Evolutionary conservation across 169 alveolate genomes (phyloP).

Genomic region (Babesia divergens): DNA sequence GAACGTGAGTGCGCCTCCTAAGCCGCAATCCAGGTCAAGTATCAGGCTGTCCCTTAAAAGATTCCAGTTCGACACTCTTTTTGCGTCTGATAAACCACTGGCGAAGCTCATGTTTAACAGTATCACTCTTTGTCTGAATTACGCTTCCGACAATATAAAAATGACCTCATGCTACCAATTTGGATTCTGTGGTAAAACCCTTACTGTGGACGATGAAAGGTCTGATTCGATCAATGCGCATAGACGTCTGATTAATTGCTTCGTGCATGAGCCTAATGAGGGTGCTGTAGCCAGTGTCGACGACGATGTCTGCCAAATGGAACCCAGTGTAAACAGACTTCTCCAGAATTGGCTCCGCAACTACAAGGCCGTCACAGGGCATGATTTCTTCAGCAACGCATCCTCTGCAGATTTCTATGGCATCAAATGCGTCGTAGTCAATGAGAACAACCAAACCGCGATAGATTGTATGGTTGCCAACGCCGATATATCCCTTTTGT

Average conservation of each 20-base stretch:
- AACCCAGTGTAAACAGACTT: slow-evolving; percentile 32
- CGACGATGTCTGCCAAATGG: not conserved
- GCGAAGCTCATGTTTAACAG: slow-evolving; percentile 32
- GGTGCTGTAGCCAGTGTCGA: not conserved
- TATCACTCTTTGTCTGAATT: slow-evolving; percentile 56
- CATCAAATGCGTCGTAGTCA: slow-evolving; percentile 43
- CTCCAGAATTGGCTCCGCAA: slow-evolving; percentile 45
- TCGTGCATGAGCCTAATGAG: not conserved
- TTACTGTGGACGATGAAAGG: slow-evolving; percentile 48
- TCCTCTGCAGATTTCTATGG: slow-evolving; percentile 34
- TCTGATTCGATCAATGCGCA: slow-evolving; percentile 38
- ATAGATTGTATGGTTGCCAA: slow-evolving; percentile 59
- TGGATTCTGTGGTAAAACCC: slow-evolving; percentile 53
- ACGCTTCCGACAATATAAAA: slow-evolving; percentile 33
- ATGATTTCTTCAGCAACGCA: slow-evolving; percentile 36
- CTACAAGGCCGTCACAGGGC: slow-evolving; percentile 55
- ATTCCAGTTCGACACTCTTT: slow-evolving; percentile 25
- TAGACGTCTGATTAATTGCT: slow-evolving; percentile 37
- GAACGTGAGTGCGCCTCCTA: slow-evolving; percentile 11
- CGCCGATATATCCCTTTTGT: slow-evolving; percentile 60
- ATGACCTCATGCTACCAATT: slow-evolving; percentile 59
- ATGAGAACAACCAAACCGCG: slow-evolving; percentile 38
- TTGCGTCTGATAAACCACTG: slow-evolving; percentile 29
- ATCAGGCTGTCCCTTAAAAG: slow-evolving; percentile 26
- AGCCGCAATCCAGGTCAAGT: slow-evolving; percentile 10